Base-by-base conservation (phyloP, 2,329 filamentous ascomycete genomes). In the Alternaria dauci region DNA sequence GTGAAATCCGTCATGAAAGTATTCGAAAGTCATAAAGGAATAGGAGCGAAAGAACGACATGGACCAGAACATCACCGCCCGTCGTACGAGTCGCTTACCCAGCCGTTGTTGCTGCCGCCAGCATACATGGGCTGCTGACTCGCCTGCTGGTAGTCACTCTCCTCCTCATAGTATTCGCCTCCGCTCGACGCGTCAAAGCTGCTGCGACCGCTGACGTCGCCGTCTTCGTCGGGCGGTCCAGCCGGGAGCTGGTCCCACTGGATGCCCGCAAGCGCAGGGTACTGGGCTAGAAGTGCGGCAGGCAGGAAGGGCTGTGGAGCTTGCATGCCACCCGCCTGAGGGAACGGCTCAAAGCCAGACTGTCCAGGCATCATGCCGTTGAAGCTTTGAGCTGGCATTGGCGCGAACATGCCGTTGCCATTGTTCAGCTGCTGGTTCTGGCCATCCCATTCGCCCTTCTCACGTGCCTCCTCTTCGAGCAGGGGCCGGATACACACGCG, bases 401-500 rank as follows among this genome's bases (percentile, higher is more conserved):
- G 70, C 16, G 59, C 65, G 54, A 74, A 78, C 71, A 77, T 77
- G 69, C 70, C 71, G 52, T 78, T 89, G 84, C 81, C 70, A 38
- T 72, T 74, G 56, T 70, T 70, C 66, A 90, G 87, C 72, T 93
- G 90, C 76, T 93, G 78, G 54, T 69, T 71, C 62, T 82, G 79
- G 55, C 78, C 75, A 7, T 76, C 73, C 79, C 90, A 77, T 89
- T 86, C 91, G 28, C 86, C 82, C 47, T 91, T 88, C 72, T 96
- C 91, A 34, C 93, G 85, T 72, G 93, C 91, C 82, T 99, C 95
- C 80, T 99, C 95, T 66, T 99, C 95, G 1, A 99, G 85, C 12
- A 99, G 82, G n/a, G 95, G 94, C 71, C 96, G 97, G 80, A 99
- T 99, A 76, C 95, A 99, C 54, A 97, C 92, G 32, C 95, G 88